Conservation (phyloP, 495 filamentous ascomycete genomes). For the Polyplosphaeria fusca region DNA sequence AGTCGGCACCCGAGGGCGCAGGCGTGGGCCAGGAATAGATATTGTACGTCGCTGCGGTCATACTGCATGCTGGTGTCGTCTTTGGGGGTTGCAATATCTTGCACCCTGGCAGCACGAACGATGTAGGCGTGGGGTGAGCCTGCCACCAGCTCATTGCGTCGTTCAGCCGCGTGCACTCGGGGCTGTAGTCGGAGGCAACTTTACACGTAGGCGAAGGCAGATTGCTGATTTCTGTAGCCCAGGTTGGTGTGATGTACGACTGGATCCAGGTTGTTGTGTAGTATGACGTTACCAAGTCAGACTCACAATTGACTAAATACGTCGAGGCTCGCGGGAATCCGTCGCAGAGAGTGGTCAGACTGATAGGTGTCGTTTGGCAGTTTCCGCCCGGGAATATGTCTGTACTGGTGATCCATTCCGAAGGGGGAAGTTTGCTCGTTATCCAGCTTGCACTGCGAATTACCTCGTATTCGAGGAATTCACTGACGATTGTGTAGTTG, state of each 20-base stretch:
- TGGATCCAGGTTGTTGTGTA: not conserved
- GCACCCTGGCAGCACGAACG: not conserved
- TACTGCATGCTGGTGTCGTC: not conserved
- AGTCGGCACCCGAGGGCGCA: not conserved
- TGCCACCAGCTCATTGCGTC: not conserved
- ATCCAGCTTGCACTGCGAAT: not conserved
- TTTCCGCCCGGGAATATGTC: not conserved
- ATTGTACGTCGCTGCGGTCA: not conserved
- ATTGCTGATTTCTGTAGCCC: not conserved
- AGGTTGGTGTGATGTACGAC: not conserved
- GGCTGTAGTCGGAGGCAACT: not conserved
- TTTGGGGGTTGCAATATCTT: not conserved
- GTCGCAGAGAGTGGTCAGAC: not conserved
- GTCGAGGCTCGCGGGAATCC: not conserved
- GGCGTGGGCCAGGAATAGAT: constrained; percentile 5
- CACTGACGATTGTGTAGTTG: not conserved
- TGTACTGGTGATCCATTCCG: not conserved
- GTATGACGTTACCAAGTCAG: not conserved
- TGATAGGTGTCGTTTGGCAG: not conserved
- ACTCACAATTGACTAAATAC: not conserved
- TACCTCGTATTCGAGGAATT: not conserved
- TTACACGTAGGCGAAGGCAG: not conserved
- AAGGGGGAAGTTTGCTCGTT: too few species aligned
- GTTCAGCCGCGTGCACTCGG: not conserved
- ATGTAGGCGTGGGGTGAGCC: not conserved